Percentiles rank a stretch among this genome's conserved stretches.
Conservation (phyloP, 805 yeast genomes). For the Kuraishia molischiana region DNA sequence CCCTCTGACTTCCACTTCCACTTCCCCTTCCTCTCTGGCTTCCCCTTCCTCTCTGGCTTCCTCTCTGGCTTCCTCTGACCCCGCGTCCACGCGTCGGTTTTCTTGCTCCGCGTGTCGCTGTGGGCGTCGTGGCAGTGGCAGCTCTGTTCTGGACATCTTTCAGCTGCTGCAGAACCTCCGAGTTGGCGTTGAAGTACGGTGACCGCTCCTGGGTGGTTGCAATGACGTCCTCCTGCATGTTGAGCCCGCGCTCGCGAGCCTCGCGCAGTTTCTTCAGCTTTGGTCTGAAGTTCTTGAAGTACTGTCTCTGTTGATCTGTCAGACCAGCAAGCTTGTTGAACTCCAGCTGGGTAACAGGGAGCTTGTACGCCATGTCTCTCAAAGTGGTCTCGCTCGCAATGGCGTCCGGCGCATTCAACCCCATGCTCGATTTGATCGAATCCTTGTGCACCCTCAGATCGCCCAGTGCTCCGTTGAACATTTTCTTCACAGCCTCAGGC, state of each 20-base stretch:
- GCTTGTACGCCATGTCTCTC: slow-evolving; percentile 41
- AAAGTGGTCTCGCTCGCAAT: slow-evolving; percentile 30
- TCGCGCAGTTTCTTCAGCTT: slow-evolving; percentile 13
- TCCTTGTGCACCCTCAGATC: slow-evolving; percentile 30
- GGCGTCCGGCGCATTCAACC: slow-evolving; percentile 21
- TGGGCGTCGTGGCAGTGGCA: no score
- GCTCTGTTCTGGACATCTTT: neutral
- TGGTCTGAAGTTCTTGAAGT: slow-evolving; percentile 14
- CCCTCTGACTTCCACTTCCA: no score
- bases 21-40: no score
- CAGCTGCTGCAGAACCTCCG: slow-evolving; percentile 1
- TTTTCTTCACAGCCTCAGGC: slow-evolving; percentile 11
- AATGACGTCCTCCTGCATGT: neutral
- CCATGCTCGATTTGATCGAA: slow-evolving; percentile 29
- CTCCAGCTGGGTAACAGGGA: slow-evolving; percentile 42
- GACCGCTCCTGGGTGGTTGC: neutral
- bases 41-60: no score
- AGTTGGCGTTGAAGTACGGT: slow-evolving; percentile 1
- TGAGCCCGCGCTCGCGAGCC: slow-evolving; percentile 2
- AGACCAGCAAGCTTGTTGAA: slow-evolving; percentile 30
- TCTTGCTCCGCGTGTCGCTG: no score
- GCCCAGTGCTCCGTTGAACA: slow-evolving; percentile 16
- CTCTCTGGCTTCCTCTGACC: no score
- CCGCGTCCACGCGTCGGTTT: no score
- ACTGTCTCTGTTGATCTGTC: slow-evolving; percentile 17